These are phyloP conservation scores for Pistacia integerrima DNA, from an alignment of 345 rosid species.

Conservation along the genomic window DNA sequence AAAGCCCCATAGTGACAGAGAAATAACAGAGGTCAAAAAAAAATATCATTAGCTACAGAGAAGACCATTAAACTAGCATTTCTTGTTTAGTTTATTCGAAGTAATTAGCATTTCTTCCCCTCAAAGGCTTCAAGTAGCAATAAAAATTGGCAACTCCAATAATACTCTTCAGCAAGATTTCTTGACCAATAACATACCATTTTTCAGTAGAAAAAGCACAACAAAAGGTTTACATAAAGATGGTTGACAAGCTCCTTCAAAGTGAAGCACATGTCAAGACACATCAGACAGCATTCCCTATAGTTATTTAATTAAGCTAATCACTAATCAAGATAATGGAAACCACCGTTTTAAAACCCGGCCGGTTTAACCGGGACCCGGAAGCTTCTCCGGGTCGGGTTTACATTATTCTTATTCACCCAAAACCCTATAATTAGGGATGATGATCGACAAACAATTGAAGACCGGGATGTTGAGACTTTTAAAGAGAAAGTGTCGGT, in stretches of 20 bases:
- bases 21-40: not conserved
- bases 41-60: not conserved
- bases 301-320: not conserved
- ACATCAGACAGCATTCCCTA: not conserved
- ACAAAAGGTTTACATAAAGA: not conserved
- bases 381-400: too few relatives aligned
- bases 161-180: too few relatives aligned
- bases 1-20: not conserved
- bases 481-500: too few relatives aligned
- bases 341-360: not conserved
- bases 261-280: not conserved
- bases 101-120: not conserved
- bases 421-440: too few relatives aligned
- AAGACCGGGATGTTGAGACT: too few relatives aligned
- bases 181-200: not conserved
- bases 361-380: too few relatives aligned
- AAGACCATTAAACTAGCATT: not conserved
- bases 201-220: not conserved
- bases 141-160: not conserved
- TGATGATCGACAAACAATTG: too few relatives aligned
- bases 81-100: not conserved
- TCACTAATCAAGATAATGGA: not conserved
- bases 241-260: not conserved
- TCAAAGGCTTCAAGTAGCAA: not conserved
- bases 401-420: too few relatives aligned